Evolutionary conservation across 1,139 yeast genomes (phyloP).

Genomic region (Debaryomyces sp.): DNA sequence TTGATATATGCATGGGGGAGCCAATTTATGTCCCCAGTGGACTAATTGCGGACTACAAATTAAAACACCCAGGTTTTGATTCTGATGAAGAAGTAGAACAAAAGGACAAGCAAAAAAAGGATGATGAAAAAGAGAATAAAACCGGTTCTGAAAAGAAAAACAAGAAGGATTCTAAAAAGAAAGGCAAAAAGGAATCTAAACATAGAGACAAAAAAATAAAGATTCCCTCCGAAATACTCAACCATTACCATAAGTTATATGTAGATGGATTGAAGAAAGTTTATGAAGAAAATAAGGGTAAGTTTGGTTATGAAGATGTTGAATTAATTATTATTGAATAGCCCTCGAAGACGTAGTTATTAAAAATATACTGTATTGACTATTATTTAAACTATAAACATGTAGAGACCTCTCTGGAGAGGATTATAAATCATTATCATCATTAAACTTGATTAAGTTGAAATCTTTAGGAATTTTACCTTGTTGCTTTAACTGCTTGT

Average conservation of each 20-base stretch:
- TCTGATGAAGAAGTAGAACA: slow-evolving; percentile 9
- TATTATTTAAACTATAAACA: slow-evolving; percentile 5
- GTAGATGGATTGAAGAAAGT: slow-evolving; percentile 66
- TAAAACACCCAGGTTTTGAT: slow-evolving; percentile 31
- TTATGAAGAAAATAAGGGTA: slow-evolving; percentile 69
- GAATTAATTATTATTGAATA: slow-evolving; percentile 52
- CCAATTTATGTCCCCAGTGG: slow-evolving; percentile 72
- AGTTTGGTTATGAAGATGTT: slow-evolving; percentile 55
- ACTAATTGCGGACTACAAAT: slow-evolving; percentile 33
- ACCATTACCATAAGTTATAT: slow-evolving; percentile 73
- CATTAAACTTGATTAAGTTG: slow-evolving; percentile 8
- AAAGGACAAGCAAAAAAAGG: not conserved
- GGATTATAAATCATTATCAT: slow-evolving; percentile 12
- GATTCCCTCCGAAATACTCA: slow-evolving; percentile 51
- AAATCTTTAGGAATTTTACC: slow-evolving; percentile 22
- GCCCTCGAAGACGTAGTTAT: not conserved
- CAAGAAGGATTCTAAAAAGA: not conserved
- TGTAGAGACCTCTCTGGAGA: not conserved
- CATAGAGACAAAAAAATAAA: slow-evolving; percentile 24
- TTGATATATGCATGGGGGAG: slow-evolving; percentile 76
- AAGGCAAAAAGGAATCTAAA: not conserved
- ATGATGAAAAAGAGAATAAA: not conserved
- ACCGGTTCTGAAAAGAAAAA: not conserved
- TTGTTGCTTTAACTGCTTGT: slow-evolving; percentile 28
- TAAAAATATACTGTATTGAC: not conserved